Evolutionary conservation across 1,284 basidiomycete genomes (phyloP).

Genomic region (Pterulicium gracile): DNA sequence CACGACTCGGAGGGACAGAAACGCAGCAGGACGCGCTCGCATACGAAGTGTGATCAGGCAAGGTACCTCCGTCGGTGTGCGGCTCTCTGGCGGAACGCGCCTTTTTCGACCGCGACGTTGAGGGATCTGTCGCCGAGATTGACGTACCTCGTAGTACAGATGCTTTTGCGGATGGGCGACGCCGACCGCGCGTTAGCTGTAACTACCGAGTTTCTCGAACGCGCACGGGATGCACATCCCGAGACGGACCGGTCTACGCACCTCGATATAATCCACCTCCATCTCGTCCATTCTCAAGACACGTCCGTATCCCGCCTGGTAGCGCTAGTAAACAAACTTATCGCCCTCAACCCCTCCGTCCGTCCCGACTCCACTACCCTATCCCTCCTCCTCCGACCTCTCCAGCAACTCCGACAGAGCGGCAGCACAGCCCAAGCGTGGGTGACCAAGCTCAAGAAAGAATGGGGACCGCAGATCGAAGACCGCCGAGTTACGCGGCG

Average conservation of each 20-base stretch:
- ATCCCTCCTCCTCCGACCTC: conserved; percentile 41
- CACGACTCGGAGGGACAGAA: neutral
- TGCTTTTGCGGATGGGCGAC: conserved; percentile 24
- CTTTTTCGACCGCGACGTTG: conserved; percentile 18
- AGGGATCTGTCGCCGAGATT: conserved; percentile 23
- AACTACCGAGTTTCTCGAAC: conserved; percentile 5
- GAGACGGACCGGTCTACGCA: neutral
- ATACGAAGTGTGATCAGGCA: conserved; percentile 8
- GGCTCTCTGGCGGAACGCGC: conserved; percentile 18
- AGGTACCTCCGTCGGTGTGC: conserved; percentile 12
- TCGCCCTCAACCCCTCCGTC: conserved; percentile 35
- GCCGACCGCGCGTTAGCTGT: conserved; percentile 9
- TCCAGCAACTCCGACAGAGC: conserved; percentile 34
- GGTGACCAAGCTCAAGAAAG: conserved; percentile 30
- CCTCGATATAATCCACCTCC: neutral
- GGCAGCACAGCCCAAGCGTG: conserved; percentile 40
- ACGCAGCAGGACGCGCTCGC: neutral
- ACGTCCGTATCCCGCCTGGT: conserved; percentile 24
- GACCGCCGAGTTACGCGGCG: conserved; percentile 49
- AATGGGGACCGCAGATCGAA: conserved; percentile 44
- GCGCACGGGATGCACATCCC: neutral
- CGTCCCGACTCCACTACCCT: conserved; percentile 53
- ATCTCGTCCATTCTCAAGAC: neutral
- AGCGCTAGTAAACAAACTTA: conserved; percentile 29
- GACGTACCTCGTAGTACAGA: conserved; percentile 24